phyloP scores from a whole-genome alignment of 768 basidiomycete genomes.

The Termitomyces sp. region DNA sequence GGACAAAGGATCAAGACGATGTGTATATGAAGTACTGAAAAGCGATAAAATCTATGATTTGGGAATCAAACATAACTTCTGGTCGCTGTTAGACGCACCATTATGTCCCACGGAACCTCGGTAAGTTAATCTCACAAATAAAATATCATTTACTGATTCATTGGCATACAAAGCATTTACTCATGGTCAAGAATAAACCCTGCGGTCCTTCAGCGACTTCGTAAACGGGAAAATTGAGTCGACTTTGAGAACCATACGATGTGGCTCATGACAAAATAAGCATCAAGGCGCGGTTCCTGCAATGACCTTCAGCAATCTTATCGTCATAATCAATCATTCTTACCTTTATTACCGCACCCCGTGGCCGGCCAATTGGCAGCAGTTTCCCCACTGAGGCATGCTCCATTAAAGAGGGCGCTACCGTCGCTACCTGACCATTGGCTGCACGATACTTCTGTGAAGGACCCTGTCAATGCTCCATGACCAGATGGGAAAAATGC shows the following conservation, averaged over 20 bases:
- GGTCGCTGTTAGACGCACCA: conserved; percentile 9
- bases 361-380: conserved; percentile 45
- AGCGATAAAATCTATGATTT: conserved; percentile 33
- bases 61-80: conserved; percentile 25
- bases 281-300: conserved; percentile 15
- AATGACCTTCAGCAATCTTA: conserved; percentile 1
- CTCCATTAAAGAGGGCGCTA: conserved; percentile 35
- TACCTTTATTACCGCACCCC: conserved; percentile 52
- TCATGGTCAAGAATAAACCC: conserved; percentile 35
- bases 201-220: conserved; percentile 22
- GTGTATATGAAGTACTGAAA: conserved; percentile 15
- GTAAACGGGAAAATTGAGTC: conserved; percentile 12
- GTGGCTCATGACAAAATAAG: background rate
- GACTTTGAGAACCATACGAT: background rate
- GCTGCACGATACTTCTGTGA: conserved; percentile 49
- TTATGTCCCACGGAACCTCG: background rate
- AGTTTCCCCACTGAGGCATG: conserved; percentile 44
- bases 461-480: conserved; percentile 47
- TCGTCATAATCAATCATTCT: background rate
- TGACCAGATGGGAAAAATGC: conserved; percentile 55
- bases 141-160: conserved; percentile 2
- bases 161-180: conserved; percentile 16
- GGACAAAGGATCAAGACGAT: background rate
- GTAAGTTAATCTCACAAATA: background rate
- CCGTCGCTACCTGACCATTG: conserved; percentile 54